Evolutionary conservation across 129 eudicot species (phyloP).

Genomic region (Erigeron canadensis): DNA sequence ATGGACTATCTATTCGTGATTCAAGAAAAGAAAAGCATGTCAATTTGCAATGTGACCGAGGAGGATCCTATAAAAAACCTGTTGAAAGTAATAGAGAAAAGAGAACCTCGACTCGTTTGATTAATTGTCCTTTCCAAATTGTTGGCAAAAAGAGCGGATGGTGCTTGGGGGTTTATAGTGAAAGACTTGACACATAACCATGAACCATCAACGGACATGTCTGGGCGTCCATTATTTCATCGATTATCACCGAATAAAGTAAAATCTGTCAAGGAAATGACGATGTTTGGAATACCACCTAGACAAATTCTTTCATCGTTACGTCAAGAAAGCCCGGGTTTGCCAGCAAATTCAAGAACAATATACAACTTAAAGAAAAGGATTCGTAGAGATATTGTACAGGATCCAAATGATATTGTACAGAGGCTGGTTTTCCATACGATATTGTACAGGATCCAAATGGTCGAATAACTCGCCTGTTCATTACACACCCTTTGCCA

Average conservation of each 20-base stretch:
- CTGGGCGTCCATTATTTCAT: not conserved
- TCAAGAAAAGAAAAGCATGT: not conserved
- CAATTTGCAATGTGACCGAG: too few relatives aligned
- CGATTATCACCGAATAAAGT: not conserved
- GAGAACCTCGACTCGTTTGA: too few relatives aligned
- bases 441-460: too few relatives aligned
- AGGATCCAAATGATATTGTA: too few relatives aligned
- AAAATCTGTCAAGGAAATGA: too few relatives aligned
- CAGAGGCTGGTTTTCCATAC: too few relatives aligned
- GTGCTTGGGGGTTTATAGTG: not conserved
- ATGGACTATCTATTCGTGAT: not conserved
- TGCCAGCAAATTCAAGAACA: not conserved
- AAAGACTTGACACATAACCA: constrained; percentile 3
- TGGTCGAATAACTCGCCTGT: too few relatives aligned
- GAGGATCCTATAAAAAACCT: too few relatives aligned
- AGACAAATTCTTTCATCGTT: too few relatives aligned
- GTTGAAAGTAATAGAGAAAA: not conserved
- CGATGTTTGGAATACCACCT: too few relatives aligned
- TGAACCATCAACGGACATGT: not conserved
- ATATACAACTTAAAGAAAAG: not conserved
- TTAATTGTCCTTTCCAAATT: too few relatives aligned
- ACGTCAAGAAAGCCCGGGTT: not conserved
- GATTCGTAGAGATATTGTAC: too few relatives aligned
- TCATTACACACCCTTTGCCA: not conserved
- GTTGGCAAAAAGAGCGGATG: not conserved